Base-by-base conservation (phyloP, 495 filamentous ascomycete genomes). In the Podospora australis region DNA sequence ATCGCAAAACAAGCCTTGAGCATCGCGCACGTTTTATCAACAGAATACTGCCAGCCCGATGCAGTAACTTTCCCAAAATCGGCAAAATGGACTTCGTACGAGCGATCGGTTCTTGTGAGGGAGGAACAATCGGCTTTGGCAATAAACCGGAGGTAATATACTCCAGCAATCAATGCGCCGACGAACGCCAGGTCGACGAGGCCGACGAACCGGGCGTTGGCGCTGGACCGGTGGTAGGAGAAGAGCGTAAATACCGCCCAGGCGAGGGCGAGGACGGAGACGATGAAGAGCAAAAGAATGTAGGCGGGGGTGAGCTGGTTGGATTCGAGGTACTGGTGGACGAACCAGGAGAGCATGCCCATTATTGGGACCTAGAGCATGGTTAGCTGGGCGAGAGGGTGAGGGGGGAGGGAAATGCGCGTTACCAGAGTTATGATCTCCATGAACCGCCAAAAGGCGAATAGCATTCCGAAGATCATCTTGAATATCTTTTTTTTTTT, bases 281-380 rank as follows among this genome's bases (percentile, higher is more conserved):
- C 81, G 69, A 96, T 95, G 80, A 96, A 96, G 54, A 96, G 81
- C 50, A 94, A 75, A 19, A 96, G 82, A 68, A 94, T 83, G 70
- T 82, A 86, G 54, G 72, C 64, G 1, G 90, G 90, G 9, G 87
- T 91, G 44, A 95, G 77, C 50, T 68, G 56, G 72, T 92, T 89
- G 52, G 69, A 64, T 50, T 77, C 69, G 50, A 81, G 71, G 70
- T 82, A 90, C 62, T 76, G 74, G 68, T 91, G 62, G 59, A 96
- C 85, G 63, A 95, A 94, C 57, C 79, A 95, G 60, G 85, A 78
- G 59, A 95, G 78, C 78, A 96, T 91, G 70, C 89, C 90, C 57
- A 96, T 73, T 49, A 82, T 86, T 14, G 90, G 90, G 67, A 92
- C 89, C 75, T 80, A 54, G 23, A 16, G 14, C 11, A 26, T 43